A percentile compares a stretch with the other conserved stretches of the same genome.
Conservation (phyloP, 2,329 filamentous ascomycete species). For the Davidsoniella australis region DNA sequence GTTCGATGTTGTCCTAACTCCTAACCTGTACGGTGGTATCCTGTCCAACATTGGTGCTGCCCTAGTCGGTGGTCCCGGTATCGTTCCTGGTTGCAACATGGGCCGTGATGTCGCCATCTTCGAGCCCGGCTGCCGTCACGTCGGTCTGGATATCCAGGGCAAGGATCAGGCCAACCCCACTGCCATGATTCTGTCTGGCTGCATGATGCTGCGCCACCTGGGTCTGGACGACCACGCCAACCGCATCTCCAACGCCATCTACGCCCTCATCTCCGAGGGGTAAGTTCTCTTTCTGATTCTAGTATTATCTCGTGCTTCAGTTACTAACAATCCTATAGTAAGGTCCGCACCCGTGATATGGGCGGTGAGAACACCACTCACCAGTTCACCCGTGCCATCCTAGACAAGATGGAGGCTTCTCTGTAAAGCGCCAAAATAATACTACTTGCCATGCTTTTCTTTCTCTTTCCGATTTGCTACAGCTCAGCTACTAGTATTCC, state of each 20-base stretch:
- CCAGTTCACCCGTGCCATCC: constrained; percentile 85
- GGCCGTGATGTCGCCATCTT: constrained; percentile 95
- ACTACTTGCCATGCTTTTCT: neutral
- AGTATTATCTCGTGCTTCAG: neutral
- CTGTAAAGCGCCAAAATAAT: constrained; percentile 6
- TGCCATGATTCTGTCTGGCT: constrained; percentile 81
- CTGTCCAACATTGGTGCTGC: constrained; percentile 97
- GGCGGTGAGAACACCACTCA: constrained; percentile 78
- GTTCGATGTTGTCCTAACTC: constrained; percentile 99
- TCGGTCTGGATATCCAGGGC: constrained; percentile 98
- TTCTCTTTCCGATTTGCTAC: constrained; percentile 1
- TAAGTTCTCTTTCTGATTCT: constrained; percentile 29
- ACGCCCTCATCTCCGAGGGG: constrained; percentile 73
- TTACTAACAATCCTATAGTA: constrained; percentile 38
- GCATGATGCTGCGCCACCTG: constrained; percentile 94
- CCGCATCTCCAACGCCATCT: constrained; percentile 80
- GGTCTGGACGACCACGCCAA: constrained; percentile 97
- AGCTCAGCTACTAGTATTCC: neutral
- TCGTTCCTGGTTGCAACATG: constrained; percentile 99
- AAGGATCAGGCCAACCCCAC: constrained; percentile 99
- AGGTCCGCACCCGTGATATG: constrained; percentile 87
- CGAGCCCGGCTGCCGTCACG: constrained; percentile 97
- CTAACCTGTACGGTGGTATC: constrained; percentile 97
- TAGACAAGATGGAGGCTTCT: constrained; percentile 73
- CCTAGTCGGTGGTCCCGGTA: constrained; percentile 88